Conservation (phyloP, 352 stramenopile species). For the Phytopythium litorale region DNA sequence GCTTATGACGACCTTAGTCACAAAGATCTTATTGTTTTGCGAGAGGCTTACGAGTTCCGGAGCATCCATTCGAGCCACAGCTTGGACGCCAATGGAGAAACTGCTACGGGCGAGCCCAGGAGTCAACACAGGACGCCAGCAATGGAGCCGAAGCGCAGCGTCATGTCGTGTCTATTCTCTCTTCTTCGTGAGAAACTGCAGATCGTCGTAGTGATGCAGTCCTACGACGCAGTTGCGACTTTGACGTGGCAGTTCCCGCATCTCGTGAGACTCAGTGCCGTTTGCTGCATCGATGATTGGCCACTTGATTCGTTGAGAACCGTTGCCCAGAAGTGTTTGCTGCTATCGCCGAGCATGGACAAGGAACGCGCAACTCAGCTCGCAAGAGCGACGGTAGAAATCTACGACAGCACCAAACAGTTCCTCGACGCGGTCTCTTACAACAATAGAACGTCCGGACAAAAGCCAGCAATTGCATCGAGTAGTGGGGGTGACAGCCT, state of each 20-base stretch:
- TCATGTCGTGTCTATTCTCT: slow-evolving; percentile 40
- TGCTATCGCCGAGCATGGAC: slow-evolving; percentile 12
- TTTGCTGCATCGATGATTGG: slow-evolving; percentile 45
- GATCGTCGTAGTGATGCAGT: slow-evolving; percentile 40
- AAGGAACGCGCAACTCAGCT: slow-evolving; percentile 30
- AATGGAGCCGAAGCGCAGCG: neutral
- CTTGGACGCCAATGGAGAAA: neutral
- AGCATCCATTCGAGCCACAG: neutral
- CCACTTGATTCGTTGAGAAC: slow-evolving; percentile 31
- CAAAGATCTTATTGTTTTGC: slow-evolving; percentile 28
- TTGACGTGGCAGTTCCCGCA: slow-evolving; percentile 41
- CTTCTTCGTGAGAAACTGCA: slow-evolving; percentile 43
- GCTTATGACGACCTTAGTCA: slow-evolving; percentile 53
- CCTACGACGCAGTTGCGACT: slow-evolving; percentile 4
- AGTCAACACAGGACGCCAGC: neutral
- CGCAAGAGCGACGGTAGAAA: slow-evolving; percentile 30
- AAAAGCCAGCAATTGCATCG: neutral
- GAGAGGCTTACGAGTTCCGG: slow-evolving; percentile 24
- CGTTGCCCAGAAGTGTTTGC: slow-evolving; percentile 44
- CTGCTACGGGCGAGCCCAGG: neutral
- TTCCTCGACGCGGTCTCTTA: slow-evolving; percentile 3
- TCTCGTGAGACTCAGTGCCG: slow-evolving; percentile 31
- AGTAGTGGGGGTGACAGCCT: neutral
- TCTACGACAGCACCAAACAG: slow-evolving; percentile 30
- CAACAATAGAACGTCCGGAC: neutral